Evolutionary conservation across 352 stramenopile species (phyloP).

Genomic region (Discostella stelligera): DNA sequence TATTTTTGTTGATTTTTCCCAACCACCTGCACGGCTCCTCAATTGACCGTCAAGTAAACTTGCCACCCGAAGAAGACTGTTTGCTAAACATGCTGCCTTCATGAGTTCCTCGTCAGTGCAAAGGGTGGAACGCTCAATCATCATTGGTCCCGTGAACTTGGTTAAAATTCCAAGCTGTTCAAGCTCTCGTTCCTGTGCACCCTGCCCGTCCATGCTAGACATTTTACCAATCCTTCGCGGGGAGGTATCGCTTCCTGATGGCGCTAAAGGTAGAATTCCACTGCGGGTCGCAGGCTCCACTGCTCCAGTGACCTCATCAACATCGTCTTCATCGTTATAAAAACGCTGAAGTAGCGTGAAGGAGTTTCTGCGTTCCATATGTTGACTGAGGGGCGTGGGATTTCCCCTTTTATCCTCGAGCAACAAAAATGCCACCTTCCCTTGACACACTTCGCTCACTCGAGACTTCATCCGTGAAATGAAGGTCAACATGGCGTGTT

Average conservation of each 20-base stretch:
- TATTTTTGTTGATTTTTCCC: conserved; percentile 58
- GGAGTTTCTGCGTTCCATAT: conserved; percentile 66
- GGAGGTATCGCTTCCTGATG: conserved; percentile 39
- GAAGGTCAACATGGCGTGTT: conserved; percentile 80
- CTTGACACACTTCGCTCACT: conserved; percentile 59
- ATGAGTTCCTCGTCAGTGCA: conserved; percentile 76
- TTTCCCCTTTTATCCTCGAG: conserved; percentile 57
- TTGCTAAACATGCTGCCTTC: conserved; percentile 65
- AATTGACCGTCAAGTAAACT: conserved; percentile 72
- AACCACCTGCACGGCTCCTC: conserved; percentile 47
- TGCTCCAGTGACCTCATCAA: conserved; percentile 43
- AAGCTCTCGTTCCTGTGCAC: conserved; percentile 57
- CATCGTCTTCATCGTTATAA: conserved; percentile 70
- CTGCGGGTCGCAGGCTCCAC: conserved; percentile 28
- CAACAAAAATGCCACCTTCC: conserved; percentile 64
- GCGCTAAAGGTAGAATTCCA: conserved; percentile 39
- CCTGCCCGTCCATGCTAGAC: conserved; percentile 22
- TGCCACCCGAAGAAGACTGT: conserved; percentile 72
- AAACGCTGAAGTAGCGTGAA: conserved; percentile 64
- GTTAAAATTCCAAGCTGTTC: conserved; percentile 56
- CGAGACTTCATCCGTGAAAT: conserved; percentile 78
- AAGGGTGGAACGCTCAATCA: conserved; percentile 53
- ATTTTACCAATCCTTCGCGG: conserved; percentile 21
- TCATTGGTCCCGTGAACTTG: conserved; percentile 62
- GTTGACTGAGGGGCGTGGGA: conserved; percentile 40